Evolutionary conservation across 306 rosid species (phyloP), one percentile per base, ranked within the genome.

Genomic region (Lathyrus sativus): DNA sequence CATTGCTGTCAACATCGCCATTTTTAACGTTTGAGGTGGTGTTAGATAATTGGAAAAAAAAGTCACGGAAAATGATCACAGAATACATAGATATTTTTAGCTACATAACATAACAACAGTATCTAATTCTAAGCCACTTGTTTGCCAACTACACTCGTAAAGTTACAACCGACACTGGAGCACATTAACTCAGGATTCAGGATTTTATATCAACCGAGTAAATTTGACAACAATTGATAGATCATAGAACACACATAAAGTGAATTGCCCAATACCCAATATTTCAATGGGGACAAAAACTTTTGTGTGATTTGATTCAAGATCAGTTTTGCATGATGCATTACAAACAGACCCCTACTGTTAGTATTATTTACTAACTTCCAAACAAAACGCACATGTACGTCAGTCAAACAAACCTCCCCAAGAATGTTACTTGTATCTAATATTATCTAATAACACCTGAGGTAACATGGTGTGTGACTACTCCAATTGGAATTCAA

Each of bases 361-460:
- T 62, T 18, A 19, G 31, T 51, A 11, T 19, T 39, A 37, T 65
- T 77, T 38, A 39, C 74, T 33, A 49, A 39, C 59, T 77, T 70
- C 77, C 77, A 66, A 37, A 71, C 63, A 13, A 77, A 71, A 49
- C 59, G 65, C 70, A 58, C 81, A 65, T 65, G 68, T 13, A 48
- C 26, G 43, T 19, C 77, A 35, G 39, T 35, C 39, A 35, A 35
- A 35, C 39, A 65, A 71, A 64, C 44, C 56, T 55, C 55, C 44
- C 19, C 11, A 45, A 64, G 62, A 64, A 26, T 19, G 29, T 61
- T 38, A 69, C 33, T 50, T 14, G 31, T 31, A 22, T 29, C 11
- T 62, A 63, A 12, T 44, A 45, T 31, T 19, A 7, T 35, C 39
- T 35, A 35, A 35, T 35, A 43, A 70, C 37, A 45, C 19, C 50